Conservation (phyloP, 2,329 filamentous ascomycete species). For the Geoglossum cookeanum region DNA sequence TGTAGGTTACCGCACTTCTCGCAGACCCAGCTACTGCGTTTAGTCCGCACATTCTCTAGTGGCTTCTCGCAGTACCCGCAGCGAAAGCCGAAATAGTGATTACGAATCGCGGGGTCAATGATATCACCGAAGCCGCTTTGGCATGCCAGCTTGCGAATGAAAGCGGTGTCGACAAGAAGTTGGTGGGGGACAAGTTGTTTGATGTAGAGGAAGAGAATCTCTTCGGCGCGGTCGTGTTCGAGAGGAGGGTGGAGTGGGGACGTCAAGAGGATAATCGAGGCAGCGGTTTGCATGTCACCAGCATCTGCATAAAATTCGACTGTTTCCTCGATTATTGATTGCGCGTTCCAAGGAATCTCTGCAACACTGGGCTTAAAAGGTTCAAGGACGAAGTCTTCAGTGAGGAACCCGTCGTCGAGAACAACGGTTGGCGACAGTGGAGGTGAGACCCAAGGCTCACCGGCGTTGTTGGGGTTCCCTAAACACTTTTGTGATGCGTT, state of each 20-base stretch:
- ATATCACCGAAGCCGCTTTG: neutral
- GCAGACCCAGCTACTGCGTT: slow-evolving; percentile 4
- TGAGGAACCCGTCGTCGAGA: neutral
- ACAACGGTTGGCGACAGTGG: neutral
- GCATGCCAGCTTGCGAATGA: slow-evolving; percentile 4
- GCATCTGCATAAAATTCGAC: neutral
- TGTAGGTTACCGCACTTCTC: slow-evolving; percentile 9
- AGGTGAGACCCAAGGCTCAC: neutral
- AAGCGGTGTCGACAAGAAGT: slow-evolving; percentile 2
- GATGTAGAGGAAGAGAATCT: slow-evolving; percentile 2
- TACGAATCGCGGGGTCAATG: neutral
- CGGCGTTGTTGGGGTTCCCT: neutral
- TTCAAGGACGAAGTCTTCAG: neutral
- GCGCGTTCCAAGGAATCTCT: neutral
- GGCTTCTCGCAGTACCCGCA: slow-evolving; percentile 3
- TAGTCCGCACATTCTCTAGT: neutral
- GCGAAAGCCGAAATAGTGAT: slow-evolving; percentile 3
- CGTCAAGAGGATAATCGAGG: slow-evolving; percentile 3
- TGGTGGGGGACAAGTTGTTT: slow-evolving; percentile 1
- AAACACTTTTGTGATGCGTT: neutral
- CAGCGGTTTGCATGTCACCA: slow-evolving; percentile 2
- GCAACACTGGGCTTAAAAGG: neutral
- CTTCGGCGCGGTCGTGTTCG: neutral
- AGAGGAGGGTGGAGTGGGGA: neutral
- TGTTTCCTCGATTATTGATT: slow-evolving; percentile 1